A percentile compares a stretch with the other conserved stretches of the same genome.
These are phyloP conservation scores for Haematococcus sp. DNA, from an alignment of 139 green algal genomes.

Conservation along the genomic window DNA sequence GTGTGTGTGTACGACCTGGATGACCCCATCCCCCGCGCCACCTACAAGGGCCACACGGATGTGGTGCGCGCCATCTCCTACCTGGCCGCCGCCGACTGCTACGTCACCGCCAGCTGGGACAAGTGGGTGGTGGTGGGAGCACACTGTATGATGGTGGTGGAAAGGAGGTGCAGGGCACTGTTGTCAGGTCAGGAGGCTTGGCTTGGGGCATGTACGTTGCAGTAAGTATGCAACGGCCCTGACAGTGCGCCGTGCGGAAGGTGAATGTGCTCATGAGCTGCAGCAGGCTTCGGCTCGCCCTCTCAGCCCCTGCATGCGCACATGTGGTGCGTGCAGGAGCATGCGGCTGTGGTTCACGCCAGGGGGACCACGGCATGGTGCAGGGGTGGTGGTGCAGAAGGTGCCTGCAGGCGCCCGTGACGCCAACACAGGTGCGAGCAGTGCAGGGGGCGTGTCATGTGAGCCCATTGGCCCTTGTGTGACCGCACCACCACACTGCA, in stretches of 20 bases:
- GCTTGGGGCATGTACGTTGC: background rate
- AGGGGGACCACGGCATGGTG: too few species aligned
- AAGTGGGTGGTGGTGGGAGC: conserved; percentile 18
- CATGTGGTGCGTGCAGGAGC: too few species aligned
- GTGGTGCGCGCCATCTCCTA: conserved; percentile 56
- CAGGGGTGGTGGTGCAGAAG: too few species aligned
- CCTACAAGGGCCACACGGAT: conserved; percentile 59
- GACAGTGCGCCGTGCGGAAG: too few species aligned
- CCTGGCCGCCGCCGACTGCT: conserved; percentile 46
- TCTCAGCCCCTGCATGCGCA: too few species aligned
- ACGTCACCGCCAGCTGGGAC: conserved; percentile 55
- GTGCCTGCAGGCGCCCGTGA: too few species aligned
- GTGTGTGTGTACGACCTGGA: conserved; percentile 50
- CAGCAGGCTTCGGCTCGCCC: too few species aligned
- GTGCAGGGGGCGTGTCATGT: too few species aligned
- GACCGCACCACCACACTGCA: too few species aligned
- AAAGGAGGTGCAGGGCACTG: background rate
- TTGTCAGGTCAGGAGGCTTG: background rate
- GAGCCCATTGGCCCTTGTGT: too few species aligned
- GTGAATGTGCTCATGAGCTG: conserved; percentile 16
- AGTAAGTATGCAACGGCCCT: background rate
- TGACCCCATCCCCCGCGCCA: conserved; percentile 27
- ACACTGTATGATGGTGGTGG: background rate
- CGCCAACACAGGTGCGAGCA: too few species aligned
- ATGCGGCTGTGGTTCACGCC: conserved; percentile 39